Evolutionary conservation across 2,329 filamentous ascomycete species (phyloP).

Genomic region (Fusarium chaquense): DNA sequence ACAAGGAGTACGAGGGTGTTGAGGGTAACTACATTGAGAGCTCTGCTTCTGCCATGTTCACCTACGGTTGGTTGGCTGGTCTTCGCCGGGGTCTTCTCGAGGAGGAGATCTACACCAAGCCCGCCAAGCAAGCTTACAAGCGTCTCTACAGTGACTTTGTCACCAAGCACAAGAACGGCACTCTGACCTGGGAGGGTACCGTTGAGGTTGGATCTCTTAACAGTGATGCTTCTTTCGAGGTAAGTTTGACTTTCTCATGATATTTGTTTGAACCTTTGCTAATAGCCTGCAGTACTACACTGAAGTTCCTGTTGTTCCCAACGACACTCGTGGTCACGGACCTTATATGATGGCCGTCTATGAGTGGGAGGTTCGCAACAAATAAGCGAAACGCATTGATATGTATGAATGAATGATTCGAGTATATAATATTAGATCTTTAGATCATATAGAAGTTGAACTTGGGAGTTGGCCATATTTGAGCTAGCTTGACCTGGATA

Average conservation of each 20-base stretch:
- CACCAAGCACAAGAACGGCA: slow-evolving; percentile 60
- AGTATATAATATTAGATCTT: not conserved
- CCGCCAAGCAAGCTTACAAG: slow-evolving; percentile 47
- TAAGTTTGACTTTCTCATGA: slow-evolving; percentile 44
- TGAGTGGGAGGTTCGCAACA: slow-evolving; percentile 46
- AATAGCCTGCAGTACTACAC: slow-evolving; percentile 44
- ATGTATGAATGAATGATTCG: not conserved
- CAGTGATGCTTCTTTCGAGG: slow-evolving; percentile 63
- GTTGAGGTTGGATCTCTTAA: slow-evolving; percentile 64
- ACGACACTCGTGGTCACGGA: slow-evolving; percentile 49
- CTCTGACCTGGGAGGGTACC: slow-evolving; percentile 64
- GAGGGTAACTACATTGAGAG: slow-evolving; percentile 71
- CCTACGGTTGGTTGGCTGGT: slow-evolving; percentile 63
- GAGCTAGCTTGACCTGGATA: not conserved
- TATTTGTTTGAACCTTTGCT: not conserved
- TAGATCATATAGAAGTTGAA: slow-evolving; percentile 14
- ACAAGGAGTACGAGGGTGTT: slow-evolving; percentile 58
- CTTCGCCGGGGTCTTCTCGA: slow-evolving; percentile 48
- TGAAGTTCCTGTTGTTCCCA: slow-evolving; percentile 42
- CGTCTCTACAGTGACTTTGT: slow-evolving; percentile 60
- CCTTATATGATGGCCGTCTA: slow-evolving; percentile 48
- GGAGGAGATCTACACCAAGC: slow-evolving; percentile 31
- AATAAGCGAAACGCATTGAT: slow-evolving; percentile 6
- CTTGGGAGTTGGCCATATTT: not conserved
- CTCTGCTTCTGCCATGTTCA: slow-evolving; percentile 69